These are phyloP conservation scores for Astrocystis sublimbata DNA, from an alignment of 495 filamentous ascomycete genomes.

Conservation along the genomic window DNA sequence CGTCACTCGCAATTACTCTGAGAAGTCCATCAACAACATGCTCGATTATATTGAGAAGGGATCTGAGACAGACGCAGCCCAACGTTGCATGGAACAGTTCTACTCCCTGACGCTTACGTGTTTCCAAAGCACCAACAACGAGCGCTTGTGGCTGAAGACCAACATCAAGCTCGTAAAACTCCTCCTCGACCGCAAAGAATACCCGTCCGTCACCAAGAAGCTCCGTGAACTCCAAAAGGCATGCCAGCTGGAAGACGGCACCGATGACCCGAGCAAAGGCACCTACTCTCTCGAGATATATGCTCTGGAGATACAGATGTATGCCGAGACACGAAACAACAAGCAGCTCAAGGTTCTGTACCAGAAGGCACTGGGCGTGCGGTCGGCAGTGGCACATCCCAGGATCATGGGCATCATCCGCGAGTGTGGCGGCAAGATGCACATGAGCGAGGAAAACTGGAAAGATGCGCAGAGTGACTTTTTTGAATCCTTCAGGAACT, in stretches of 20 bases:
- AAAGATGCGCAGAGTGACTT: conserved; percentile 96
- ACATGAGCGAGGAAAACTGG: conserved; percentile 99
- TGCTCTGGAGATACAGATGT: conserved; percentile 98
- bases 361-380: conserved; percentile 82
- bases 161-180: conserved; percentile 95
- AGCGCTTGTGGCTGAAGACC: conserved; percentile 96
- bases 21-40: conserved; percentile 99
- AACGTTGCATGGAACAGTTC: conserved; percentile 91
- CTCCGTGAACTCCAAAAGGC: conserved; percentile 85
- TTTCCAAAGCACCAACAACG: conserved; percentile 97
- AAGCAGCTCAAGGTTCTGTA: conserved; percentile 94
- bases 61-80: conserved; percentile 75
- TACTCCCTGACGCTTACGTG: conserved; percentile 90
- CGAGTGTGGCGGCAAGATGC: conserved; percentile 99
- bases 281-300: conserved; percentile 96
- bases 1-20: conserved; percentile 96
- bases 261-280: conserved; percentile 92
- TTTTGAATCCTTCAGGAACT: conserved; percentile 98
- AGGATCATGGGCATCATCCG: conserved; percentile 99
- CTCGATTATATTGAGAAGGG: conserved; percentile 97
- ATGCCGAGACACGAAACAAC: conserved; percentile 93
- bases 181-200: conserved; percentile 89
- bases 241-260: conserved; percentile 85
- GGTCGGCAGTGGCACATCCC: conserved; percentile 94
- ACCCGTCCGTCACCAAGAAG: conserved; percentile 76